Evolutionary conservation across 352 stramenopile genomes (phyloP).

Genomic region (Phytopythium aichiense): DNA sequence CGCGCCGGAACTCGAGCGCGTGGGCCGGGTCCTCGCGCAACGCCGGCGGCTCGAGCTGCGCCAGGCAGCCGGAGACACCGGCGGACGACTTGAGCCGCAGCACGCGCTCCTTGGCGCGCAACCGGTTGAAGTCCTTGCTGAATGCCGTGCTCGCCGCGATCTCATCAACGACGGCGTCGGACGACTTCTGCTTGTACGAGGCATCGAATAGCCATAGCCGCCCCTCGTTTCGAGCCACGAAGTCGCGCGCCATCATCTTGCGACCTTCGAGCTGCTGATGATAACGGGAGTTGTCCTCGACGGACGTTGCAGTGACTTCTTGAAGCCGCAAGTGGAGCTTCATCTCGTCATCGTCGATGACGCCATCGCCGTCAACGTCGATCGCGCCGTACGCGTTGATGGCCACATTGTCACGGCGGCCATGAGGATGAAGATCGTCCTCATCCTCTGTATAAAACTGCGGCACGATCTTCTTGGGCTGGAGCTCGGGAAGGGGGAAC

Average conservation of each 20-base stretch:
- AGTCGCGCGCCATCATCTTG: slow-evolving; percentile 55
- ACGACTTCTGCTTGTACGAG: slow-evolving; percentile 28
- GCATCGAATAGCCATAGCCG: slow-evolving; percentile 61
- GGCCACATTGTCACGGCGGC: slow-evolving; percentile 6
- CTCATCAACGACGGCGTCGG: slow-evolving; percentile 35
- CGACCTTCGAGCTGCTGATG: slow-evolving; percentile 45
- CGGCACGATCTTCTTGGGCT: slow-evolving; percentile 29
- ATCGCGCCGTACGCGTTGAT: slow-evolving; percentile 53
- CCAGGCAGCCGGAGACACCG: slow-evolving; percentile 50
- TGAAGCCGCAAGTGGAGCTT: slow-evolving; percentile 46
- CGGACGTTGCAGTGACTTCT: slow-evolving; percentile 21
- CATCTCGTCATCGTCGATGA: slow-evolving; percentile 63
- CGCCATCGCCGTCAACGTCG: slow-evolving; percentile 55
- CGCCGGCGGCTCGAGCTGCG: slow-evolving; percentile 25
- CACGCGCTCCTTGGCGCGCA: slow-evolving; percentile 60
- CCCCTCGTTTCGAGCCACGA: slow-evolving; percentile 46
- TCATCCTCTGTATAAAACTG: background rate
- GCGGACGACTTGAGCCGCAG: slow-evolving; percentile 56
- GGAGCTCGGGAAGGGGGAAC: slow-evolving; percentile 40
- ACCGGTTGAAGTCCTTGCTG: slow-evolving; percentile 40
- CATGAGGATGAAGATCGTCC: background rate
- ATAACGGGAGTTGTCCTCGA: slow-evolving; percentile 15
- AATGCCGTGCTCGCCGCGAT: slow-evolving; percentile 44
- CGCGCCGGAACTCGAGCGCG: slow-evolving; percentile 39
- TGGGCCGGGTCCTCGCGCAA: slow-evolving; percentile 29